Evolutionary conservation across 331 rosid species (phyloP).

Genomic region (Pyracantha coccinea): DNA sequence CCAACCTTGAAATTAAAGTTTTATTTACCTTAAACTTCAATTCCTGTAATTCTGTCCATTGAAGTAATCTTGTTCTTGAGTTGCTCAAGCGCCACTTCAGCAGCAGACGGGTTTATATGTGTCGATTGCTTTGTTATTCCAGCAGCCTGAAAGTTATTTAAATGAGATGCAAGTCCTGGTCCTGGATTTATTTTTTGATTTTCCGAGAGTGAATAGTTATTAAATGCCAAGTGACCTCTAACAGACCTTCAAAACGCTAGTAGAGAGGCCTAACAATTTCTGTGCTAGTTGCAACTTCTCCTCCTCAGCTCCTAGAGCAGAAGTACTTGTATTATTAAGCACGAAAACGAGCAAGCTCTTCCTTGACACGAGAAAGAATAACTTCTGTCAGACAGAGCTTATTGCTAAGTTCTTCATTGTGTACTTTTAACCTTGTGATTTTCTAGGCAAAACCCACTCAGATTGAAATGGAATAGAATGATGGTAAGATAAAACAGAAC

Average conservation of each 20-base stretch:
- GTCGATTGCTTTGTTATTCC: slow-evolving; percentile 58
- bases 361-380: slow-evolving; percentile 52
- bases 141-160: slow-evolving; percentile 51
- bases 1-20: slow-evolving; percentile 12
- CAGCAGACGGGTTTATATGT: slow-evolving; percentile 49
- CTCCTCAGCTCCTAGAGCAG: slow-evolving; percentile 62
- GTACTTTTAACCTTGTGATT: slow-evolving; percentile 59
- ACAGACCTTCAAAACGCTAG: slow-evolving; percentile 66
- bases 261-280: slow-evolving; percentile 54
- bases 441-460: slow-evolving; percentile 28
- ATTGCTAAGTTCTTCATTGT: slow-evolving; percentile 60
- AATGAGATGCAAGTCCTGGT: background rate
- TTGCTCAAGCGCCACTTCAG: slow-evolving; percentile 68
- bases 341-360: slow-evolving; percentile 51
- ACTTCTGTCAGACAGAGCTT: slow-evolving; percentile 54
- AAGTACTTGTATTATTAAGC: slow-evolving; percentile 17
- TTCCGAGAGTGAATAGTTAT: background rate
- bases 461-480: slow-evolving; percentile 8
- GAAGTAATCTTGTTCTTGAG: slow-evolving; percentile 42
- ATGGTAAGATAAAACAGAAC: background rate
- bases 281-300: slow-evolving; percentile 81
- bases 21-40: slow-evolving; percentile 62
- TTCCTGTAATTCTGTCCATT: slow-evolving; percentile 57
- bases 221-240: background rate
- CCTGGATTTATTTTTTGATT: background rate